Evolutionary conservation across 2,329 filamentous ascomycete genomes (phyloP).

Genomic region (Pleurostoma richardsiae): DNA sequence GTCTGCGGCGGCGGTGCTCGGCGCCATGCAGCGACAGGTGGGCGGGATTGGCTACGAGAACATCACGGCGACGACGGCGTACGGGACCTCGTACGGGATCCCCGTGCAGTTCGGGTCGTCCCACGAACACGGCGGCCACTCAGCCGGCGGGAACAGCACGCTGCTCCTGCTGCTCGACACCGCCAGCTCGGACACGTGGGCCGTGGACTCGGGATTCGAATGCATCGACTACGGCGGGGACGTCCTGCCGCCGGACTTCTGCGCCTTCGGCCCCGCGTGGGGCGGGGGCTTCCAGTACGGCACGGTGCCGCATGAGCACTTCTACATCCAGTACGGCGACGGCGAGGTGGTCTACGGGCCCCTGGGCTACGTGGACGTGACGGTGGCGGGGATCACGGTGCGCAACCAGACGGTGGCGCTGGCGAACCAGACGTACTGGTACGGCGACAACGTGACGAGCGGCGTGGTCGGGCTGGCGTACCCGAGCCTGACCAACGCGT

Average conservation of each 20-base stretch:
- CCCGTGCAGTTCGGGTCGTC: constrained; percentile 34
- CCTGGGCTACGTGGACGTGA: constrained; percentile 40
- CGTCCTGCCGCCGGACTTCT: constrained; percentile 20
- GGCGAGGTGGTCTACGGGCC: constrained; percentile 41
- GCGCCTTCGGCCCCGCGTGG: constrained; percentile 34
- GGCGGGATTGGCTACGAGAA: constrained; percentile 22
- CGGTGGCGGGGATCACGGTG: constrained; percentile 38
- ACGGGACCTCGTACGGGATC: constrained; percentile 24
- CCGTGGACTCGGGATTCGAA: constrained; percentile 30
- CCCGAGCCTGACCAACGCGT: constrained; percentile 43
- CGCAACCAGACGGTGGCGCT: constrained; percentile 40
- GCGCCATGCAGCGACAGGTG: constrained; percentile 14
- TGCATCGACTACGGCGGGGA: constrained; percentile 32
- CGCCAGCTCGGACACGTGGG: constrained; percentile 48
- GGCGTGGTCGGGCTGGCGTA: constrained; percentile 48
- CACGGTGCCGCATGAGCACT: constrained; percentile 34
- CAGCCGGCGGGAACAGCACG: no score
- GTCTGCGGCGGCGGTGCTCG: neutral
- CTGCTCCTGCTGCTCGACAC: constrained; percentile 38
- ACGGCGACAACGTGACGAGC: constrained; percentile 45
- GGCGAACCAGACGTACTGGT: constrained; percentile 44
- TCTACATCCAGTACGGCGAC: constrained; percentile 41
- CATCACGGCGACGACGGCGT: constrained; percentile 22
- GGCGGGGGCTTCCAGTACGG: constrained; percentile 34
- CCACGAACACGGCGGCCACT: neutral